Base-by-base conservation (phyloP, 768 basidiomycete species). In the Lentinula raphanica region DNA sequence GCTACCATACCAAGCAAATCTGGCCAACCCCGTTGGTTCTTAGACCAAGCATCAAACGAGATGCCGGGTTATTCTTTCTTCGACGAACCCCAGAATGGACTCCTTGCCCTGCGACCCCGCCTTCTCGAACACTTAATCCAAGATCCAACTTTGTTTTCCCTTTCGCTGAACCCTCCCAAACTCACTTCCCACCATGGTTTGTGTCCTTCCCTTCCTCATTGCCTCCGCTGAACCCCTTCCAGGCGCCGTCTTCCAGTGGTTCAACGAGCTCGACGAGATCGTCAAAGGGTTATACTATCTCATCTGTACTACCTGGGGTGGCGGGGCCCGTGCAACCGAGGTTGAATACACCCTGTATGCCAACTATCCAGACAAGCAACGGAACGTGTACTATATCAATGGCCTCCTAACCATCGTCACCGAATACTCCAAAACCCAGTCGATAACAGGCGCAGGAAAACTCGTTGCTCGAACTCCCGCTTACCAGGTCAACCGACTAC, bases 391-490 rank as follows among this genome's bases (percentile, higher is more conserved):
- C 8, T 40, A 62, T 3, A 59, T 65, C 2, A 64, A 65, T 1
- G 61, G 64, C 0, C 23, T 42, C 1, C 21, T 63, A 2, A 27
- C 49, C 0, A 58, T 65, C 9, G 25, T 32, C 0, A 65, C 53
- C 0, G 59, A 55, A 0, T 65, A 65, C n/a, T 45, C 55, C 0
- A 65, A 65, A 13, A 65, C 64, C 3, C 57, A 65, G 6, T 49
- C 57, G 23, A 21, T 49, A 3, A 59, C 58, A 12, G 59, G 62
- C 9, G 58, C 62, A 25, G 61, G 61, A 2, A 2, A 42, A 2
- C 1, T 35, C 13, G 13, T 35, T 0, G 32, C 32, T 35, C 32
- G 32, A 1, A 35, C 32, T 12, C 32, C 4, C 15, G 46, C 42
- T 8, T 29, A 32, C 19, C 29, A 29, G 12, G 44, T 61, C 3